These are phyloP conservation scores for Fomitiporia mediterranea DNA, from an alignment of 1,284 basidiomycete species.

Conservation along the genomic window DNA sequence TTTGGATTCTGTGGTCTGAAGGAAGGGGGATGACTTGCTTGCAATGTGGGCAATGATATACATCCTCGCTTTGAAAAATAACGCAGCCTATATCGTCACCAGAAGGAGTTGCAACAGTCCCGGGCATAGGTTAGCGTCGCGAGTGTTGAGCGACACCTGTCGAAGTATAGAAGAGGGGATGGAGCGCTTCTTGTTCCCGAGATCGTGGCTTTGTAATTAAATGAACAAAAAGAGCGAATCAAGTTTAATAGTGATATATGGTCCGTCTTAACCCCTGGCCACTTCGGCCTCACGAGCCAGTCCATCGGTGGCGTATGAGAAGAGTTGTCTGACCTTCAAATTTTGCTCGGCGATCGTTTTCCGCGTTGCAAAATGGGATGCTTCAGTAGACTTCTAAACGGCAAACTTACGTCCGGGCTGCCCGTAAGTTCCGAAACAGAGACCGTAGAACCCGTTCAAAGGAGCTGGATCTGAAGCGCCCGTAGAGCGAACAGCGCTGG, in stretches of 20 bases:
- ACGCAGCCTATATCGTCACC: conserved; percentile 9
- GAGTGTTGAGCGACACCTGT: neutral
- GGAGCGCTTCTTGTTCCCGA: conserved; percentile 8
- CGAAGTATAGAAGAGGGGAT: neutral
- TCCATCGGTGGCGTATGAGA: neutral
- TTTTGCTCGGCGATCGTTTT: neutral
- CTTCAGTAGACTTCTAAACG: neutral
- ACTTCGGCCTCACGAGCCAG: neutral
- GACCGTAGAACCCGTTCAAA: neutral
- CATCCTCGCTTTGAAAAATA: conserved; percentile 2
- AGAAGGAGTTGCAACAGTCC: conserved; percentile 14
- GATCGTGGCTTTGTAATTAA: conserved; percentile 16
- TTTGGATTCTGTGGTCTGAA: conserved; percentile 10
- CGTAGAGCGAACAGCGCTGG: neutral
- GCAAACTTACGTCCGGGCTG: neutral
- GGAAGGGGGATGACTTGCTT: conserved; percentile 5
- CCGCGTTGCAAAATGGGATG: neutral
- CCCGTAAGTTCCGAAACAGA: neutral
- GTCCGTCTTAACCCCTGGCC: conserved; percentile 2
- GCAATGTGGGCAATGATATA: conserved; percentile 11
- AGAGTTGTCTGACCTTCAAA: conserved; percentile 5
- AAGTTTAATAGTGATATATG: conserved; percentile 5
- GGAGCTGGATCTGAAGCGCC: neutral
- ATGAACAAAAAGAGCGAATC: conserved; percentile 8
- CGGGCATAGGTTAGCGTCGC: conserved; percentile 8